Evolutionary conservation across 208 protist genomes (phyloP), one percentile per base, ranked within the genome.

Genomic region (Leishmania tarentolae): DNA sequence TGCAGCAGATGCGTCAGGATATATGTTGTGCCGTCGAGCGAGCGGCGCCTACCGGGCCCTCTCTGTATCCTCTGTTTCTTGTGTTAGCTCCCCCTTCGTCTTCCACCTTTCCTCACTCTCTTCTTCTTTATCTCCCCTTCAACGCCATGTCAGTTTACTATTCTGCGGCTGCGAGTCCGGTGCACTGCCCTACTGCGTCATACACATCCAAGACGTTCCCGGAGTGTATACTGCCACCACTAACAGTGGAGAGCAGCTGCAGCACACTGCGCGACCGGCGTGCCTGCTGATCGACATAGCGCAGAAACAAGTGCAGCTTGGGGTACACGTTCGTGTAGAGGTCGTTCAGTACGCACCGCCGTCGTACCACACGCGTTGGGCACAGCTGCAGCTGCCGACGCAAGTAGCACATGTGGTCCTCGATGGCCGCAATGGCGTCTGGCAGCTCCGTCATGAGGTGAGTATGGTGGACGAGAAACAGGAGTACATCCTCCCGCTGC

Each of bases 311-410:
- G 68, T 91, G 87, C 28, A 94, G 76, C 69, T 80, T 91, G 0
- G 93, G 93, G 81, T 94, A 96, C 70, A 94, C 87, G 74, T 96
- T 87, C 76, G 89, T 86, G 81, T 92, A 92, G 31, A 96, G 72
- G 75, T 96, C 92, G 75, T 90, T 91, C 50, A 96, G 76, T 31
- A 92, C 59, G 78, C 89, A 88, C 42, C 92, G 90, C 21, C 89
- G 88, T 15, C 53, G 61, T 53, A 87, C 71, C 6, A 86, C 85
- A 19, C 78, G 81, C n/a, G 88, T 90, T 6, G 92, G 92, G 63
- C 85, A 90, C 47, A 87, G 50, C 50, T 88, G 92, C 76, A 93
- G 90, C 57, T 83, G 81, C 6, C 82, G 76, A 21, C 76, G 78
- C 47, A 95, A 78, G 65, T 84, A 87, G 52, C 68, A 76, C 31